phyloP scores from a whole-genome alignment of 2,329 filamentous ascomycete genomes.

The Ophiostoma piceae region DNA sequence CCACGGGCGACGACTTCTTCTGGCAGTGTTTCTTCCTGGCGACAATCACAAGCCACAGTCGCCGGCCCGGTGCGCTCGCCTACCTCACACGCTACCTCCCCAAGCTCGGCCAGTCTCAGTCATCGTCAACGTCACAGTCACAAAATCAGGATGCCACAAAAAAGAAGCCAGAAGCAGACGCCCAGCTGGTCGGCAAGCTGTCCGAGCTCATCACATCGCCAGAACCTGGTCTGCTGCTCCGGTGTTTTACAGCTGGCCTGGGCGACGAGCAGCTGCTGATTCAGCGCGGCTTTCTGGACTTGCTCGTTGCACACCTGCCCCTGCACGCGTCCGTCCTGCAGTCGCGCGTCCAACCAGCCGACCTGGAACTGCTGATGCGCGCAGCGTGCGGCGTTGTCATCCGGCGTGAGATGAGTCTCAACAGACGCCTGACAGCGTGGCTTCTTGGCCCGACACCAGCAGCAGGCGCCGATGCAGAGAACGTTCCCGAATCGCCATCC shows the following conservation, averaged over 20 bases:
- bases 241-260: conserved; percentile 87
- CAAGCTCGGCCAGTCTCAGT: conserved; percentile 50
- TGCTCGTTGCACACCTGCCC: conserved; percentile 85
- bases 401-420: conserved; percentile 92
- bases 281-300: conserved; percentile 87
- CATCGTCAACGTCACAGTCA: conserved; percentile 30
- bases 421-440: conserved; percentile 93
- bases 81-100: conserved; percentile 79
- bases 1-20: conserved; percentile 75
- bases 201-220: conserved; percentile 71
- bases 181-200: conserved; percentile 50
- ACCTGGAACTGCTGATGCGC: conserved; percentile 74
- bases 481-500: conserved; percentile 42
- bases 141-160: conserved; percentile 27
- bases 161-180: conserved; percentile 33
- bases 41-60: conserved; percentile 79
- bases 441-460: conserved; percentile 71
- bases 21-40: conserved; percentile 98
- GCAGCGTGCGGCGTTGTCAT: conserved; percentile 84
- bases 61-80: conserved; percentile 79
- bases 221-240: conserved; percentile 82
- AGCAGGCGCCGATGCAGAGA: conserved; percentile 20
- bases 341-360: conserved; percentile 62
- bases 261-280: conserved; percentile 83
- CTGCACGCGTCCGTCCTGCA: conserved; percentile 78